Evolutionary conservation across 208 protist genomes (phyloP).

Genomic region (Leishmania tropica): DNA sequence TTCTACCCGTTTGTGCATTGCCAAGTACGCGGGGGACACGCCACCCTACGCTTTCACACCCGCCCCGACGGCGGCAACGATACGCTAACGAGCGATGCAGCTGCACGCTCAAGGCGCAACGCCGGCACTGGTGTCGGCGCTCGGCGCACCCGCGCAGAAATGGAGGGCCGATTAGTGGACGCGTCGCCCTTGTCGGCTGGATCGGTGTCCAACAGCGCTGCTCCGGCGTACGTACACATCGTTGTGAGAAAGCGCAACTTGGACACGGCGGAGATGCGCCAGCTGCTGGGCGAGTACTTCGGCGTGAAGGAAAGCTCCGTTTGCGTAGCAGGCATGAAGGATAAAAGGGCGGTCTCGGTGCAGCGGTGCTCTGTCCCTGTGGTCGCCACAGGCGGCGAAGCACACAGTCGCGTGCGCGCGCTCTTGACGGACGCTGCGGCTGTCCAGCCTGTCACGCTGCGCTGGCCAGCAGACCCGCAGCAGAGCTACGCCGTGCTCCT

Average conservation of each 20-base stretch:
- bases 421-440: constrained; percentile 9
- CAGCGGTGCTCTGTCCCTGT: constrained; percentile 79
- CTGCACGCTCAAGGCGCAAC: neutral
- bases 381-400: neutral
- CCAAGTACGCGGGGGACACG: constrained; percentile 51
- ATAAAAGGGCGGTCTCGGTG: constrained; percentile 88
- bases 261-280: constrained; percentile 78
- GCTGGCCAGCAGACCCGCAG: constrained; percentile 44
- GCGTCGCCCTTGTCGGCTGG: neutral
- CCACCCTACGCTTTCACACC: constrained; percentile 28
- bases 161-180: neutral
- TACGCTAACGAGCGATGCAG: neutral
- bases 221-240: constrained; percentile 36
- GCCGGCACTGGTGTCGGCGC: neutral
- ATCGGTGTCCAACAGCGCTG: neutral
- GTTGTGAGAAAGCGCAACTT: constrained; percentile 84
- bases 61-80: neutral
- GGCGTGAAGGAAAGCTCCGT: constrained; percentile 45
- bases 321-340: constrained; percentile 92
- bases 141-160: neutral
- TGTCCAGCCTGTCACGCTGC: constrained; percentile 20
- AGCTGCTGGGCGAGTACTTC: constrained; percentile 57
- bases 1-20: constrained; percentile 66
- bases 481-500: constrained; percentile 37
- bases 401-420: neutral